A percentile compares a stretch with the other conserved stretches of the same genome.
Conservation (phyloP, 495 filamentous ascomycete species). For the Platismatia glauca region DNA sequence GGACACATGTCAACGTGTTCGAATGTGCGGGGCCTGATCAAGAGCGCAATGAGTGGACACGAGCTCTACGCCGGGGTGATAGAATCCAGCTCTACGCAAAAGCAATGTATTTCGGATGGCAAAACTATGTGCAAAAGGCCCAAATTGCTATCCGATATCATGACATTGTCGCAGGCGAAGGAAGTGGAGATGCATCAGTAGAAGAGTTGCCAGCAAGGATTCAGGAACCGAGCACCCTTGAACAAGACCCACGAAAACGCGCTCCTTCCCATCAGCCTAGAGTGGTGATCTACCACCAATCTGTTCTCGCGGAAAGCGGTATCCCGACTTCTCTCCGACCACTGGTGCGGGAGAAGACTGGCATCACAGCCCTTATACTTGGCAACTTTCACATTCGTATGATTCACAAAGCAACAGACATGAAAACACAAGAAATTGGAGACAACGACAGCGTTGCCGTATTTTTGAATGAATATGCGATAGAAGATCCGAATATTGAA, state of each 20-base stretch:
- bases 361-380: background rate
- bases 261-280: background rate
- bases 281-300: background rate
- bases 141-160: background rate
- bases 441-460: background rate
- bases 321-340: background rate
- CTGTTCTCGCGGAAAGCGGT: background rate
- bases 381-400: background rate
- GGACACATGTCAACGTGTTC: background rate
- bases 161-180: background rate
- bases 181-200: background rate
- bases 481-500: background rate
- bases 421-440: background rate
- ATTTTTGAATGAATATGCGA: background rate
- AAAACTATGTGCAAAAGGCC: background rate
- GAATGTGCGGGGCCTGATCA: background rate
- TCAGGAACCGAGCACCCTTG: background rate
- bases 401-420: background rate
- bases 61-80: background rate
- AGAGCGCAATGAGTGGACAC: background rate
- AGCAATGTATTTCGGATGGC: background rate
- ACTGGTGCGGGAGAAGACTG: background rate
- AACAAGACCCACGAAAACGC: background rate
- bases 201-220: background rate
- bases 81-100: background rate